A percentile compares a stretch with the other conserved stretches of the same genome.
These are phyloP conservation scores for Diaporthe batatas DNA, from an alignment of 2,329 filamentous ascomycete species.

Conservation along the genomic window DNA sequence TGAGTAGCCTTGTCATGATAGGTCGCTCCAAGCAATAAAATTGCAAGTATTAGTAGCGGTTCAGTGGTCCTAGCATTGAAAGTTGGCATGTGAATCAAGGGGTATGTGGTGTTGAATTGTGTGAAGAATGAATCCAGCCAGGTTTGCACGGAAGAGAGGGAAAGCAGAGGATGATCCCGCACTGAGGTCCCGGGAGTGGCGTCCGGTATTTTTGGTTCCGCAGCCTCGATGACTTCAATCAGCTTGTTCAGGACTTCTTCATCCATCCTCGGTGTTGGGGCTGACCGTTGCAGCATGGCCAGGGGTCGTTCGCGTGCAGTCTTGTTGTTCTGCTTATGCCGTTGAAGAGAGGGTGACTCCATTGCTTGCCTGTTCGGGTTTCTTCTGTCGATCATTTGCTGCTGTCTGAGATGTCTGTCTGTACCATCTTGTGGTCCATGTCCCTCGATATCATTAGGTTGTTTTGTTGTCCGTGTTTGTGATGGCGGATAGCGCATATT, in stretches of 20 bases:
- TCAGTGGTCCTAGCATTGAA: conserved; percentile 66
- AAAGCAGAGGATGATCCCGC: conserved; percentile 66
- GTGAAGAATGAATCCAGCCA: conserved; percentile 73
- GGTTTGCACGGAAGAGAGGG: conserved; percentile 63
- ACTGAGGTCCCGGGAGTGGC: conserved; percentile 50
- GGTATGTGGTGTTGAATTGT: conserved; percentile 72
- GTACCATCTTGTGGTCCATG: not conserved
- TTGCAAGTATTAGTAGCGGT: conserved; percentile 65
- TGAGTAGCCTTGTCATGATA: conserved; percentile 71
- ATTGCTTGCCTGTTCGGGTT: not conserved
- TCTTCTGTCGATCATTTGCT: not conserved
- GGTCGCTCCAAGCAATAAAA: conserved; percentile 72
- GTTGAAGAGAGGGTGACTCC: conserved; percentile 8
- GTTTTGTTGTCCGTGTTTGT: not conserved
- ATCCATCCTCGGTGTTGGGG: conserved; percentile 52
- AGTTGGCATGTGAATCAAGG: conserved; percentile 69
- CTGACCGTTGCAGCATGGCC: conserved; percentile 44
- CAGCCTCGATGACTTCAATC: conserved; percentile 64
- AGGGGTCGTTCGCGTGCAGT: conserved; percentile 47
- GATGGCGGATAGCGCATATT: not conserved
- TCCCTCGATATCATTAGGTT: not conserved
- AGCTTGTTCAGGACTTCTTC: conserved; percentile 57
- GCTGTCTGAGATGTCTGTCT: not conserved
- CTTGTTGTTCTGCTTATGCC: not conserved
- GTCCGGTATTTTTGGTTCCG: conserved; percentile 57